Base-by-base conservation (phyloP, 208 protist species). In the Acanthamoeba rhysodes region DNA sequence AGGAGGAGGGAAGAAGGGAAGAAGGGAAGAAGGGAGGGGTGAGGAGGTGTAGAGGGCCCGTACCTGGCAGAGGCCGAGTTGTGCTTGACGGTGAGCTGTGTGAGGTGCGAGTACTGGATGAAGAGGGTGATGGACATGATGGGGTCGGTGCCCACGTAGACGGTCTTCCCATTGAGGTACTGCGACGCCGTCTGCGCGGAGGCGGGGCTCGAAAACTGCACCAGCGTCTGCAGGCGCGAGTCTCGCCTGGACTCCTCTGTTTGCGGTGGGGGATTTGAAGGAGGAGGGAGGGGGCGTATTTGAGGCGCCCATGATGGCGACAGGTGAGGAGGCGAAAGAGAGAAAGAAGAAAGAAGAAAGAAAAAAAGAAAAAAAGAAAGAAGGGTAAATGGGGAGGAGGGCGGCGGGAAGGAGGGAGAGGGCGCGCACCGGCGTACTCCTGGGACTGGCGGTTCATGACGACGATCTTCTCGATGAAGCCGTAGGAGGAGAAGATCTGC, bases 401-500 rank as follows among this genome's bases (percentile, higher is more conserved):
- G n/a, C n/a, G n/a, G n/a, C 37, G 37, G 37, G 37, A 41, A 41
- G 37, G 37, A 41, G 37, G 37, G 37, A 41, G 37, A 41, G 37
- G 4, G 37, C 2, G 37, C 37, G 37, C 37, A 41, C 37, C 37
- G 37, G 37, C 37, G 37, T 41, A 41, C 37, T 41, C 37, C 37
- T 41, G 37, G 37, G 37, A 41, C 37, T 41, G 37, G 2, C 37
- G 37, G 45, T 59, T 90, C 45, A 90, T 90, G n/a, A 90, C 84
- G 4, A 90, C 84, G 55, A 90, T 90, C 84, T n/a, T 14, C 22
- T 90, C 84, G 32, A 90, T 90, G 57, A 90, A 90, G 18, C 84
- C 84, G 53, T 90, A 90, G 27, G 84, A 68, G 4, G 84, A 68
- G 84, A 90, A 90, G 57, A 90, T 90, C 55, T 90, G 84, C 84